phyloP scores from a whole-genome alignment of 1,139 yeast species.

The Hansenula sp. region DNA sequence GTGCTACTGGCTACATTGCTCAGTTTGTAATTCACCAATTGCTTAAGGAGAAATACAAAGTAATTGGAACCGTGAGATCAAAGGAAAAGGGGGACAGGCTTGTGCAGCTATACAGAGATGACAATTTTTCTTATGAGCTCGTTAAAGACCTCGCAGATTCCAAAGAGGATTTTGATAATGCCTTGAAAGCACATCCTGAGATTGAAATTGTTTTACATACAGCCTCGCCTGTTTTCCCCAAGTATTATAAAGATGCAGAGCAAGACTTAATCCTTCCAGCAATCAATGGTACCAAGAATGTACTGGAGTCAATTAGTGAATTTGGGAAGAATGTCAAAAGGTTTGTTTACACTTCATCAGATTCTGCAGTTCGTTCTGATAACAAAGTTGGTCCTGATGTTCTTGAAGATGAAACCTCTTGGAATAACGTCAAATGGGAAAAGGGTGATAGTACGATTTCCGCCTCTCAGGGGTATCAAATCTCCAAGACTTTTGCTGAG shows the following conservation, averaged over 20 bases:
- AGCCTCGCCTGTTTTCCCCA: conserved; percentile 35
- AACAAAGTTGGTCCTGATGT: not conserved
- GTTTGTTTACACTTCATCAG: conserved; percentile 52
- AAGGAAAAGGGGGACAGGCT: conserved; percentile 25
- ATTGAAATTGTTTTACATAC: conserved; percentile 36
- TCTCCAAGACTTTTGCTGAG: conserved; percentile 48
- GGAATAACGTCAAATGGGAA: conserved; percentile 27
- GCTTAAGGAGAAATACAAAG: conserved; percentile 25
- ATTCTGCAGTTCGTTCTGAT: conserved; percentile 34
- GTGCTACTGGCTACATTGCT: conserved; percentile 50
- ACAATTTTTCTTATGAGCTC: conserved; percentile 27
- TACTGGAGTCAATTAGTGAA: conserved; percentile 37
- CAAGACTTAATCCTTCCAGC: conserved; percentile 41
- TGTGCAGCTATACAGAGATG: conserved; percentile 7
- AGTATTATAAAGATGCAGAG: conserved; percentile 21
- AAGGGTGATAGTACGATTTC: conserved; percentile 21
- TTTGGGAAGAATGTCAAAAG: conserved; percentile 43
- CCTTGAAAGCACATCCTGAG: conserved; percentile 27
- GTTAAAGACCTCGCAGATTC: conserved; percentile 30
- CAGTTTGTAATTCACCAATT: conserved; percentile 34
- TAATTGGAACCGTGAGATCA: conserved; percentile 35
- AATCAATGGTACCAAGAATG: conserved; percentile 40
- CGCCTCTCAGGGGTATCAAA: conserved; percentile 32
- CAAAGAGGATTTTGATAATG: conserved; percentile 33
- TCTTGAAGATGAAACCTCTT: conserved; percentile 28